These are phyloP conservation scores for Raphanus sativus DNA, from an alignment of 345 rosid species.

Conservation along the genomic window DNA sequence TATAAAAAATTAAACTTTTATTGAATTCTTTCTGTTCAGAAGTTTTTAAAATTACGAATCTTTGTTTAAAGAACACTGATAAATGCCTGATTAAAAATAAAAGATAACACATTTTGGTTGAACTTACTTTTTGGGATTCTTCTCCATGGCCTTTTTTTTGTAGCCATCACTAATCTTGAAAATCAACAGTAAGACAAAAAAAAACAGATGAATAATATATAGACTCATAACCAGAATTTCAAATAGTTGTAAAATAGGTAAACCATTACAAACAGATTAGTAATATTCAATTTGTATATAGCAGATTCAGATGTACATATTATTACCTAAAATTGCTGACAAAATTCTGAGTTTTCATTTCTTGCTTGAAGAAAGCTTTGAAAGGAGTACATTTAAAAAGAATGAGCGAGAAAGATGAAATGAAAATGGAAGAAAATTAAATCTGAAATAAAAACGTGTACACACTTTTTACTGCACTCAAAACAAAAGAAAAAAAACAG, in stretches of 20 bases:
- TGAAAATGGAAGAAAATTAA: not conserved
- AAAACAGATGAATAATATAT: not conserved
- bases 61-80: not conserved
- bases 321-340: not conserved
- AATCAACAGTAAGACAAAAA: not conserved
- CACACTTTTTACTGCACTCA: not conserved
- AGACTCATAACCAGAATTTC: not conserved
- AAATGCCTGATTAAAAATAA: not conserved
- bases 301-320: not conserved
- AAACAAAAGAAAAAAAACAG: no score
- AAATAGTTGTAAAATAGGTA: not conserved
- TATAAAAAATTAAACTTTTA: no score
- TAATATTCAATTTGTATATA: not conserved
- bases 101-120: not conserved
- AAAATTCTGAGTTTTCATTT: no score
- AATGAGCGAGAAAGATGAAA: not conserved
- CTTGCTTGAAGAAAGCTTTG: no score
- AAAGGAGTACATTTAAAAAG: no score
- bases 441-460: no score
- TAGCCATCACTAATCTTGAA: not conserved
- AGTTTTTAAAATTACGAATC: not conserved
- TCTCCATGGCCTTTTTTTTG: not conserved
- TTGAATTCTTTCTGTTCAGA: not conserved
- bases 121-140: not conserved
- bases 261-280: not conserved